Base-by-base conservation (phyloP, 495 filamentous ascomycete species). In the Daldinia caldariorum region DNA sequence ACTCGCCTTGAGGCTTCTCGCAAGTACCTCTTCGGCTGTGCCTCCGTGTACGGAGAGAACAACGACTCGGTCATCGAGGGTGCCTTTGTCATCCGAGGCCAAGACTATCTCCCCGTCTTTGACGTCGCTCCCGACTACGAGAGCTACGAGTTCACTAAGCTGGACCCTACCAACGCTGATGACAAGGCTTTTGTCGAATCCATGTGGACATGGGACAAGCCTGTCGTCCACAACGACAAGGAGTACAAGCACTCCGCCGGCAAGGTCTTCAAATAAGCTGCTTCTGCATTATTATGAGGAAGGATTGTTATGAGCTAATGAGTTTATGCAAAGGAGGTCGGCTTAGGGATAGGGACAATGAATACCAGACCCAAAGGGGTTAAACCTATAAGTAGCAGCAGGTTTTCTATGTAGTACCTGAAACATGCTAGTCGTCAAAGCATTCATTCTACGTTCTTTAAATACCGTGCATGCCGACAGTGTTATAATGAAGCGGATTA, bases 111-210 rank as follows among this genome's bases (percentile, higher is more conserved):
- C 50, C 91, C 93, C 57, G 96, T 92, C 70, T 97, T 99, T 81
- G 91, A 97, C 70, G 95, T 99, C 73, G 95, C 94, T 75, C 95
- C 95, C 73, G 95, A 99, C 84, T 93, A 87, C 80, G 95, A 99
- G 88, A 93, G 90, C 85, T 99, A 97, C 87, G 83, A 89, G 76
- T 99, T 97, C 88, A 88, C 78, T 73, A 98, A 97, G 90, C 91
- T 99, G 70, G 94, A 99, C 86, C 89, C 89, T 77, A 86, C 81
- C 77, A 95, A 91, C 77, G 79, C 87, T 59, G 92, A 90, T 74
- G 93, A 97, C 84, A 88, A 87, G 79, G 92, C 90, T 78, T 91
- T 90, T 79, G 85, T 97, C 77, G 88, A 96, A 70, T 89, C 92
- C 78, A 86, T 91, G 82, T 99, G 95, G 95, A 85, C 89, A 87